Percentiles rank a stretch among this genome's conserved stretches.
These are phyloP conservation scores for Closterium sp. DNA, from an alignment of 139 green algal genomes.

Conservation along the genomic window DNA sequence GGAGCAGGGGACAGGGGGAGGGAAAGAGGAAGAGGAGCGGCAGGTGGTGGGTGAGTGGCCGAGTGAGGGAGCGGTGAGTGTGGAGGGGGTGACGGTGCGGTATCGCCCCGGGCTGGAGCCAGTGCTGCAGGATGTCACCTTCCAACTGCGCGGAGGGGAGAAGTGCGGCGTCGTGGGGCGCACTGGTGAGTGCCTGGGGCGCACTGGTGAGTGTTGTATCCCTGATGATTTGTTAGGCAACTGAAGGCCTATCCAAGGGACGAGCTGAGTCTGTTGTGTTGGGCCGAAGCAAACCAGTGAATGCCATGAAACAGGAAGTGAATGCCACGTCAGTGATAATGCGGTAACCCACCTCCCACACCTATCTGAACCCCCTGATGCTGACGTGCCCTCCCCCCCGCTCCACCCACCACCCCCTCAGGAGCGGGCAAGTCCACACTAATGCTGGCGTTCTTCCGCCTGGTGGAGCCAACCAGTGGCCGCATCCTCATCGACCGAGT, in stretches of 20 bases:
- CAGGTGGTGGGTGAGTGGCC: constrained; percentile 59
- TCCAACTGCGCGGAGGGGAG: constrained; percentile 56
- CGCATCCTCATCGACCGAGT: constrained; percentile 80
- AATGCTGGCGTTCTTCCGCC: constrained; percentile 66
- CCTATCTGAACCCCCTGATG: no score
- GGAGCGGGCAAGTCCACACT: constrained; percentile 66
- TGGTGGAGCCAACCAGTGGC: constrained; percentile 63
- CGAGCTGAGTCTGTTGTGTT: no score
- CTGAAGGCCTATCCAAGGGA: no score
- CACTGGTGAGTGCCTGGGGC: constrained; percentile 69
- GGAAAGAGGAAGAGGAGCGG: background rate
- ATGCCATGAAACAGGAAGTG: no score
- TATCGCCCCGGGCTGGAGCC: constrained; percentile 76
- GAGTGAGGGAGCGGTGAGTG: constrained; percentile 58
- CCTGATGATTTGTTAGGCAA: no score
- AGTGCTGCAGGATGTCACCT: constrained; percentile 61
- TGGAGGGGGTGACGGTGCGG: constrained; percentile 66
- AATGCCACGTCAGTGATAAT: no score
- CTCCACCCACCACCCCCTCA: background rate
- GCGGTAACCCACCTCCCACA: no score
- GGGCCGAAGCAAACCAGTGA: no score
- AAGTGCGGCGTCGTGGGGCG: constrained; percentile 69
- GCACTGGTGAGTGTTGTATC: no score
- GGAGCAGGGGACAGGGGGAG: background rate
- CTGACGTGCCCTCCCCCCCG: background rate